Evolutionary conservation across 129 eudicot genomes (phyloP), one percentile per base, ranked within the genome.

Genomic region (Artemisia annua): DNA sequence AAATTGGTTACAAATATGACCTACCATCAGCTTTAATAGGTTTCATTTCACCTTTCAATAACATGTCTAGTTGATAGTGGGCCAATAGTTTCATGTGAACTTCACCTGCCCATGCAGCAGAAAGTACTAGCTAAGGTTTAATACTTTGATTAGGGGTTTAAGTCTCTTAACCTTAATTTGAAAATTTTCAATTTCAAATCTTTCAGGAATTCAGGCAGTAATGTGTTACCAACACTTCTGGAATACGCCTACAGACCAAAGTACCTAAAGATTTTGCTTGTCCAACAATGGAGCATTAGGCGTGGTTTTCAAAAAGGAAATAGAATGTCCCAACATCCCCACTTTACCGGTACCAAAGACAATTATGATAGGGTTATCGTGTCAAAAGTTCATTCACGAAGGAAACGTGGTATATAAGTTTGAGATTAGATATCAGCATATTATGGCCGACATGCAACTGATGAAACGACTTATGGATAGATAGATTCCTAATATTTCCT

Each of bases 51-150:
- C 63, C 71, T 70, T 75, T 69, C 50, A 57, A 39, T 39, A 39
- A 76, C 77, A 68, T 70, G 69, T 16, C 28, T 65, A 18, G 62
- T 55, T 77, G 49, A 77, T 77, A 66, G 80, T 76, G 80, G 81
- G 56, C 59, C 79, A 75, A 77, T 69, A 80, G 71, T 84, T 76
- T 67, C 75, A 79, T 66, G 74, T 73, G 69, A 66, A 35, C 69
- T 59, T 74, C 80, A 80, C 76, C 82, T 80, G 58, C 79, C 75
- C 75, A 67, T 67, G 67, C 13, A 9, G 4, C 28, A 66, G 11
- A 39, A 7, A 39, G 46, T 39, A 39, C 46, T 39, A 39, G 9
- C 46, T 7, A 39, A 39, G 11, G 11, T 39, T 39, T 39, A 7
- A 39, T 39, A 39, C 11, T 7, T 39, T 7, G 11, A 39, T 39